Base-by-base conservation (phyloP, 441 rosid species). In the Syzygium malaccense region DNA sequence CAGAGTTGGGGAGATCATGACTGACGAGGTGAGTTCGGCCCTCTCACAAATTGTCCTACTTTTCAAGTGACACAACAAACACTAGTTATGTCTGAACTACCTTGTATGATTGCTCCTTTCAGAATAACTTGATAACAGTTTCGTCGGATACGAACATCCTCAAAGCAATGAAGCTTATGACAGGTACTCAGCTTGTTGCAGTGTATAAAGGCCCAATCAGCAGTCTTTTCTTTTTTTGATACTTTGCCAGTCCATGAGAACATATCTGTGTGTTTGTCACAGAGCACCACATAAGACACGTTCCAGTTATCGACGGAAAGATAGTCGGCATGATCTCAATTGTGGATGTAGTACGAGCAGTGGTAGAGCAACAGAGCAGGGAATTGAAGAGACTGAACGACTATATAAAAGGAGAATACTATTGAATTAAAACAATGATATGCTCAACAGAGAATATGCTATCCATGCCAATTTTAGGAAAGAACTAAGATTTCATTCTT, bases 101-200 rank as follows among this genome's bases (percentile, higher is more conserved):
- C 15, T 33, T 68, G 48, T 19, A 68, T 32, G 45, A 12, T 85
- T 51, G 53, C 53, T 79, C 85, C 33, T 68, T 37, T 91, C 85
- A 97, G 99, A 94, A 91, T 75, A 93, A 93, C 87, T 88, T 97
- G 91, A 91, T 96, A 48, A 96, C 95, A 28, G 97, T 96, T 89
- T 92, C 96, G 48, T 94, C 97, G 4, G 97, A 93, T 87, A 96
- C 95, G 83, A 94, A 91, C 91, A 92, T 97, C 89, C 93, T 95
- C 53, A 92, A 91, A 88, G 99, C 99, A 90, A 96, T 97, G 99
- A 94, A 94, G 90, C 96, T 96, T 53, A 97, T 96, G 98, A 95
- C 98, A 92, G 99, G 99, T 96, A 89, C 85, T 68, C 32, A 30
- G 25, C 48, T 55, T 85, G 56, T 7, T 64, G 33, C 41, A 68